These are phyloP conservation scores for Trichophaea hybrida DNA, from an alignment of 2,329 filamentous ascomycete species.

Conservation along the genomic window DNA sequence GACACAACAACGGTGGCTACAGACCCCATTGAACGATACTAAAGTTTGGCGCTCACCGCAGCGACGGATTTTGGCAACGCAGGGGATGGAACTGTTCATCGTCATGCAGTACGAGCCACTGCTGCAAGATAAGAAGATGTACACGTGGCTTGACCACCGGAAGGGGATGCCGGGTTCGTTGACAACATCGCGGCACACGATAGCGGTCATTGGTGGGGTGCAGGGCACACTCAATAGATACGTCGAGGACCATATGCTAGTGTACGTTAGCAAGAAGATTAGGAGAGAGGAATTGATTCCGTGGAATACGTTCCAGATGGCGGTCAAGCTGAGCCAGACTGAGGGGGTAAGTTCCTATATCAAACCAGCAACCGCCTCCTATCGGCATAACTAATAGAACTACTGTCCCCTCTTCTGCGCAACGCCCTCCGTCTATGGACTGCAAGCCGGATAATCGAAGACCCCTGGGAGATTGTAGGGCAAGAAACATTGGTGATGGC, in stretches of 20 bases:
- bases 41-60: conserved; percentile 21
- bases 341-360: conserved; percentile 11
- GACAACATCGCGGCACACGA: conserved; percentile 18
- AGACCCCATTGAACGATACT: conserved; percentile 20
- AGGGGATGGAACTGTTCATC: conserved; percentile 21
- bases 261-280: conserved; percentile 17
- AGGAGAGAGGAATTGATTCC: conserved; percentile 17
- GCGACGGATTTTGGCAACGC: conserved; percentile 16
- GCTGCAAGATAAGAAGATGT: conserved; percentile 18
- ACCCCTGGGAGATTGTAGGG: conserved; percentile 29
- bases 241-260: conserved; percentile 20
- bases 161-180: conserved; percentile 10
- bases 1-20: conserved; percentile 21
- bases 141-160: conserved; percentile 15
- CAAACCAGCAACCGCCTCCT: no score
- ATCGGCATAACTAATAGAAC: no score
- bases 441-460: conserved; percentile 29
- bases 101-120: conserved; percentile 22
- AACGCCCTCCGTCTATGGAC: conserved; percentile 29
- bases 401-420: conserved; percentile 25
- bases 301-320: conserved; percentile 23
- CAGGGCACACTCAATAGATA: conserved; percentile 20
- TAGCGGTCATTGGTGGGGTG: conserved; percentile 21
- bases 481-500: conserved; percentile 46
- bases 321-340: conserved; percentile 17